Conservation (phyloP, 805 yeast species). For the Starmerella bombicola region DNA sequence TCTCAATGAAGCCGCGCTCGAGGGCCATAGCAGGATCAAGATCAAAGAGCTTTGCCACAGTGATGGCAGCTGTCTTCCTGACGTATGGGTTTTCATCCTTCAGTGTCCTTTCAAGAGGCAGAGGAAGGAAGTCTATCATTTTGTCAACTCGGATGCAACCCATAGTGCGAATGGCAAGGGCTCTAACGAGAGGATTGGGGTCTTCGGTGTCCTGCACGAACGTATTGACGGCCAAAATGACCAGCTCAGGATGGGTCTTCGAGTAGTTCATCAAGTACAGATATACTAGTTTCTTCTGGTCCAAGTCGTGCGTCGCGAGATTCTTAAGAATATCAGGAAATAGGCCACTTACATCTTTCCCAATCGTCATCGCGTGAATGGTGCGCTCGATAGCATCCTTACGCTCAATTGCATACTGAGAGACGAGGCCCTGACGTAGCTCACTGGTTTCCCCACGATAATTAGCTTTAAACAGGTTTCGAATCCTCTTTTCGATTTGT, state of each 20-base stretch:
- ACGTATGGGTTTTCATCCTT: conserved; percentile 94
- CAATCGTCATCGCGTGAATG: conserved; percentile 95
- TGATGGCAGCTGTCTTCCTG: conserved; percentile 91
- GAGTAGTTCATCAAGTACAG: conserved; percentile 95
- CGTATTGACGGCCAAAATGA: conserved; percentile 92
- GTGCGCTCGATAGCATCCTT: conserved; percentile 95
- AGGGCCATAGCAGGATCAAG: conserved; percentile 66
- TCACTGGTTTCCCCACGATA: conserved; percentile 69
- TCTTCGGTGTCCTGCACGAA: conserved; percentile 92
- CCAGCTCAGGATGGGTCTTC: conserved; percentile 86
- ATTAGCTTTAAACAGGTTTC: conserved; percentile 47
- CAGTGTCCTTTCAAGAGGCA: conserved; percentile 73
- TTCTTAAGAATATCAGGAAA: conserved; percentile 95
- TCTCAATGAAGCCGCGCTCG: conserved; percentile 73
- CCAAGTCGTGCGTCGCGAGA: conserved; percentile 91
- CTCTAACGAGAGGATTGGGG: conserved; percentile 90
- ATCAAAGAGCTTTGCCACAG: conserved; percentile 91
- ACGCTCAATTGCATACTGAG: conserved; percentile 80
- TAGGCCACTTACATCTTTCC: conserved; percentile 86
- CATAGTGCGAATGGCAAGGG: conserved; percentile 96
- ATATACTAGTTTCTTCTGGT: conserved; percentile 92
- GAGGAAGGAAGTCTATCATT: conserved; percentile 88
- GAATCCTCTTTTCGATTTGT: conserved; percentile 37
- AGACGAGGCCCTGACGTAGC: conserved; percentile 76
- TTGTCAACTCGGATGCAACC: conserved; percentile 93